A percentile compares a stretch with the other conserved stretches of the same genome.
phyloP scores from a whole-genome alignment of 176 grass and related monocot genomes.

The Tuctoria greenei region DNA sequence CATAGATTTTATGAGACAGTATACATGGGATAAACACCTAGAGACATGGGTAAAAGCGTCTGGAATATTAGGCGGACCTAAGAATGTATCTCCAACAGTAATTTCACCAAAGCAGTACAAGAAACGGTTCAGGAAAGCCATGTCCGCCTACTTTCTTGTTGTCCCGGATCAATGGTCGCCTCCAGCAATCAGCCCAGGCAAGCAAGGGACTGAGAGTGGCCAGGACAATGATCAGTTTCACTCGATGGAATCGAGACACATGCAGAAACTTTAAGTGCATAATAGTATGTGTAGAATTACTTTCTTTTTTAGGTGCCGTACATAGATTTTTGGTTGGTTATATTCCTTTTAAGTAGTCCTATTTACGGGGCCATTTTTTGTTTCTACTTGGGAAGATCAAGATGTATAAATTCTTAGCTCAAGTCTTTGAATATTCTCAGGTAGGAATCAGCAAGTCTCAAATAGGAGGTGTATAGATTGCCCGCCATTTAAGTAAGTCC shows the following conservation, averaged over 20 bases:
- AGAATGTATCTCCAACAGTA: slow-evolving; percentile 86
- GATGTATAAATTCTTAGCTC: slow-evolving; percentile 36
- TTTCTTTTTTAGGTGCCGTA: background rate
- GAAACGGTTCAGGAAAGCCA: slow-evolving; percentile 90
- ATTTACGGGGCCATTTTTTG: background rate
- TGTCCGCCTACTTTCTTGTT: slow-evolving; percentile 91
- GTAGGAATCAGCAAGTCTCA: slow-evolving; percentile 30
- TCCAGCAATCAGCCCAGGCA: slow-evolving; percentile 38
- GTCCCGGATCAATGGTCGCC: slow-evolving; percentile 93
- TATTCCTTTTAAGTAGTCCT: slow-evolving; percentile 1
- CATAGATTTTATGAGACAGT: slow-evolving; percentile 98
- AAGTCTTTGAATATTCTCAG: slow-evolving; percentile 24
- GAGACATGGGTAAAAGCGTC: slow-evolving; percentile 99
- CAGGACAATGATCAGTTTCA: slow-evolving; percentile 44
- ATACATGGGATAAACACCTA: slow-evolving; percentile 97
- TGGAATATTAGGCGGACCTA: slow-evolving; percentile 90
- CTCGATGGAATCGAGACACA: slow-evolving; percentile 26
- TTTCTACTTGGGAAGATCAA: slow-evolving; percentile 25
- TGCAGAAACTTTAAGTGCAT: slow-evolving; percentile 31
- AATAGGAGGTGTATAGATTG: slow-evolving; percentile 27
- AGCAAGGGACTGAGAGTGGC: slow-evolving; percentile 42
- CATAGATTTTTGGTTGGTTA: slow-evolving; percentile 25
- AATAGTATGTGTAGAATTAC: slow-evolving; percentile 12
- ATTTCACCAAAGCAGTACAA: slow-evolving; percentile 99
- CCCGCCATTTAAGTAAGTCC: slow-evolving; percentile 1